These are phyloP conservation scores for Vigna reflexopilosa DNA, from an alignment of 306 rosid species.

Conservation along the genomic window DNA sequence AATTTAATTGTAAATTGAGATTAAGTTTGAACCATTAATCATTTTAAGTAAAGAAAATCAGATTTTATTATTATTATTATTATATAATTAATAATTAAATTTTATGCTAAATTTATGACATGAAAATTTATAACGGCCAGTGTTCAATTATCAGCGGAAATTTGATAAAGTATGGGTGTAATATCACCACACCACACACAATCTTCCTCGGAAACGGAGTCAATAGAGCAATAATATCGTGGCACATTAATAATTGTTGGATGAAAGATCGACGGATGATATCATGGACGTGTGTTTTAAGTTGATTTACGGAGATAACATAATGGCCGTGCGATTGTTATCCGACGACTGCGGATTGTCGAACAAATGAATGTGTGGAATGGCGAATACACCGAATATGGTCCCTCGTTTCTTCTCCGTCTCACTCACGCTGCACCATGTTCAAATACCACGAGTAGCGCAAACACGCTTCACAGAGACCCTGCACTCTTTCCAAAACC, in stretches of 20 bases:
- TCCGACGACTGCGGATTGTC: background rate
- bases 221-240: background rate
- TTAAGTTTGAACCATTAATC: too few species aligned
- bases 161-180: background rate
- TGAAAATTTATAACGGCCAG: background rate
- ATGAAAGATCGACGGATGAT: background rate
- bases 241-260: background rate
- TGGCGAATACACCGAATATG: background rate
- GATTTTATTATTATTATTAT: too few species aligned
- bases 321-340: background rate
- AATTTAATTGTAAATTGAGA: too few species aligned
- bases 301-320: too few species aligned
- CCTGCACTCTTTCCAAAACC: background rate
- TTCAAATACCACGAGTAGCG: background rate
- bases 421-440: background rate
- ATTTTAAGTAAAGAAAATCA: too few species aligned
- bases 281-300: background rate
- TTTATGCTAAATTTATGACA: too few species aligned
- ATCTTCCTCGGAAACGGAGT: background rate
- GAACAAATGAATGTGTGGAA: background rate
- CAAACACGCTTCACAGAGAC: background rate
- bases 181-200: background rate
- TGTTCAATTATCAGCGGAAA: background rate
- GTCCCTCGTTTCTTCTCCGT: background rate
- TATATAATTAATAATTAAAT: too few species aligned